These are phyloP conservation scores for Chytriomyces sp. DNA, from an alignment of 192 early-diverging fungal genomes.

Conservation along the genomic window DNA sequence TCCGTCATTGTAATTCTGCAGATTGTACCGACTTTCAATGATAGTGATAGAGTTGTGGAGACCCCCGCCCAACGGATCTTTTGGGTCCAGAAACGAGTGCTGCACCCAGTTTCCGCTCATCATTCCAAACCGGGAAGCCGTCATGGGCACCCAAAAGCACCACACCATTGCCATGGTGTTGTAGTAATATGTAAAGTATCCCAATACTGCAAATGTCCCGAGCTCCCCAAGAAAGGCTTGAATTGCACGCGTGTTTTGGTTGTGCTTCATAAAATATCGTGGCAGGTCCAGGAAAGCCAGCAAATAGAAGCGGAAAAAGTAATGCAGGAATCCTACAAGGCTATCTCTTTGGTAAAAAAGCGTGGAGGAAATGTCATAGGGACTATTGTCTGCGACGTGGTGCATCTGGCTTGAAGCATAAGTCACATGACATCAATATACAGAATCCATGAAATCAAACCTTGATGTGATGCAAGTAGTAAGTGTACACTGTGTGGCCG, in stretches of 20 bases:
- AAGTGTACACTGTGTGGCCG: constrained; percentile 44
- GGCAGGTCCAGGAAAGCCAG: constrained; percentile 33
- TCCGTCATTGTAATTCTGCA: constrained; percentile 47
- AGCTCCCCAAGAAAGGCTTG: constrained; percentile 30
- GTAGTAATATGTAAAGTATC: constrained; percentile 25
- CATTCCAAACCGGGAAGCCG: constrained; percentile 46
- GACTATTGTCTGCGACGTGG: constrained; percentile 51
- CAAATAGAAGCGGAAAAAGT: constrained; percentile 49
- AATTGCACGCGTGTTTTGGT: constrained; percentile 21
- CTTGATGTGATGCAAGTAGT: constrained; percentile 51
- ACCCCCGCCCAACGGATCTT: constrained; percentile 41
- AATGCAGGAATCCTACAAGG: constrained; percentile 43
- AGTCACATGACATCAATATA: neutral
- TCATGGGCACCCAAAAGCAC: constrained; percentile 42
- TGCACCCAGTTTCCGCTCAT: constrained; percentile 55
- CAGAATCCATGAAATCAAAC: neutral
- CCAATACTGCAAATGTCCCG: constrained; percentile 18
- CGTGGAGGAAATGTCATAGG: constrained; percentile 42
- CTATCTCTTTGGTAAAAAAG: constrained; percentile 49
- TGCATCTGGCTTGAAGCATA: constrained; percentile 29
- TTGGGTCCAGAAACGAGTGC: constrained; percentile 50
- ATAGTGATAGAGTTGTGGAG: constrained; percentile 42
- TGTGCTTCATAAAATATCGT: constrained; percentile 38
- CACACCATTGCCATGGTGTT: constrained; percentile 35
- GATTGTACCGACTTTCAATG: constrained; percentile 42